Base-by-base conservation (phyloP, 2,329 filamentous ascomycete species). In the Calonectria hawksworthii region DNA sequence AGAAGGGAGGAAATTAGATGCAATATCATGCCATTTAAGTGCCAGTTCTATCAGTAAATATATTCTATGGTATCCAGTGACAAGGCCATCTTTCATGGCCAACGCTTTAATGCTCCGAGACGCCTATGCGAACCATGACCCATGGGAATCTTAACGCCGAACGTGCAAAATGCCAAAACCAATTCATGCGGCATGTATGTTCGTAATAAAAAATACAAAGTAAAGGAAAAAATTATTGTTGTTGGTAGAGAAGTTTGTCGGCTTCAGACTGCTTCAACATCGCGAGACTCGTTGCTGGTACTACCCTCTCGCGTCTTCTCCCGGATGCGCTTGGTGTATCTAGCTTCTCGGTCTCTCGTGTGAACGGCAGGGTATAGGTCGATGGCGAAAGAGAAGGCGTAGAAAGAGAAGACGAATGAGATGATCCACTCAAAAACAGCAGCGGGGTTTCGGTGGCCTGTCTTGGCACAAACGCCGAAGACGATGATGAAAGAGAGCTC, bases 361-460 rank as follows among this genome's bases (percentile, higher is more conserved):
- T 90, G 88, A 3, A 94, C 88, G 14, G 95, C 95, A 0, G 97
- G 97, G 77, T 94, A 89, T 65, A 99, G 92, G 86, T 99, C 96
- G 83, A 98, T 89, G 81, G 94, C 90, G 88, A 98, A 99, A 75
- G 94, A 95, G 76, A 96, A 90, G 75, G 98, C 89, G 86, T 98
- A 99, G 82, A 96, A 94, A 68, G 94, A 95, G 86, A 96, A 98
- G 82, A 98, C 89, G 82, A 98, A 92, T 38, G 95, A 92, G 77
- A 98, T 92, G 74, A 92, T 83, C 92, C 92, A 93, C 86, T 99
- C 96, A 38, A 98, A 85, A 68, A 98, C 87, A 8, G 96, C 97
- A 50, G 93, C 95, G 1, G 87, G 85, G 84, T 97, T 93, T 80
- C 89, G 90, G 30, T 88, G 81, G 11, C 86, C 74, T 4, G 83